A percentile compares a stretch with the other conserved stretches of the same genome.
Evolutionary conservation across 2,329 filamentous ascomycete genomes (phyloP).

Genomic region (Fusarium sp.): DNA sequence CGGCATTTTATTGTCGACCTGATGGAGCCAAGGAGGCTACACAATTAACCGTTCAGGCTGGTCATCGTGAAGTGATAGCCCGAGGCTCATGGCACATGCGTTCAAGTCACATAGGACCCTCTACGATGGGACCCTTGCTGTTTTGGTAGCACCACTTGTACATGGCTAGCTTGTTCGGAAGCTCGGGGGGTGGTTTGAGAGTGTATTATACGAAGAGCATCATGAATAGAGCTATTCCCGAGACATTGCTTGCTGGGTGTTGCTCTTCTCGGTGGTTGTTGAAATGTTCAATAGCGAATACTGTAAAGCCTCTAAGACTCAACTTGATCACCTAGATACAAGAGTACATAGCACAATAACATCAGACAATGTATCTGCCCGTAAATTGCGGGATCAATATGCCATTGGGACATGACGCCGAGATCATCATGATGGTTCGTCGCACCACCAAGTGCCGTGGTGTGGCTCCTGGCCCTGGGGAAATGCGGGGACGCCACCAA

Average conservation of each 20-base stretch:
- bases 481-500: slow-evolving; percentile 41
- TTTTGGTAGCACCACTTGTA: background rate
- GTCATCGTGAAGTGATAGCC: slow-evolving; percentile 11
- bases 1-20: slow-evolving; percentile 22
- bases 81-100: slow-evolving; percentile 11
- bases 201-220: background rate
- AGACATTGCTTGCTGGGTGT: background rate
- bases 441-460: slow-evolving; percentile 19
- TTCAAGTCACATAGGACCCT: slow-evolving; percentile 4
- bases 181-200: background rate
- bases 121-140: background rate
- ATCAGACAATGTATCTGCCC: background rate
- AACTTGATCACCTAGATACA: background rate
- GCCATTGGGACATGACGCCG: slow-evolving; percentile 26
- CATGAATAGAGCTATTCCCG: background rate
- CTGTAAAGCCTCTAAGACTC: background rate
- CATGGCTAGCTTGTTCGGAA: background rate
- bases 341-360: background rate
- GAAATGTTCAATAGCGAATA: background rate
- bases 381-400: slow-evolving; percentile 11
- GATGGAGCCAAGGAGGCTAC: background rate
- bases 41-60: slow-evolving; percentile 38
- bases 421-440: slow-evolving; percentile 30
- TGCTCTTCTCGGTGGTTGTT: background rate
- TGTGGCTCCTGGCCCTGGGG: slow-evolving; percentile 29